Percentiles rank a stretch among this genome's conserved stretches.
These are phyloP conservation scores for Hypoxylon sp. DNA, from an alignment of 2,329 filamentous ascomycete species.

Conservation along the genomic window DNA sequence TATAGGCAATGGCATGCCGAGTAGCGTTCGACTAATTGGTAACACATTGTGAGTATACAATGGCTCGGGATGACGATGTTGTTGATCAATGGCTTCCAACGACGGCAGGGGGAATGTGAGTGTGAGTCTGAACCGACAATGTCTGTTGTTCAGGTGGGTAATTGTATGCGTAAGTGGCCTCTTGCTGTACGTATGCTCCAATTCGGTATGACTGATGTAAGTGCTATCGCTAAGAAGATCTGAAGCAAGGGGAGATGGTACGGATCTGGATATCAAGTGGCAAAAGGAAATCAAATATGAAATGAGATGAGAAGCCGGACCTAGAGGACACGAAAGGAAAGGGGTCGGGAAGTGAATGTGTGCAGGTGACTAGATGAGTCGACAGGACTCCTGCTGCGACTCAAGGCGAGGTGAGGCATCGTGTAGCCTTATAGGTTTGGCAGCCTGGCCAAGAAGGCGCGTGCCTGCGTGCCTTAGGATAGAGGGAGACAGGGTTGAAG, in stretches of 20 bases:
- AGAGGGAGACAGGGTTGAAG: conserved; percentile 34
- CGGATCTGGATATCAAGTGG: conserved; percentile 30
- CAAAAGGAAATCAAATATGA: conserved; percentile 41
- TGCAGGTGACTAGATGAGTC: conserved; percentile 48
- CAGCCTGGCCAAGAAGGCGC: conserved; percentile 52
- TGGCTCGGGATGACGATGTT: conserved; percentile 22
- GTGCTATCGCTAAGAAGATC: conserved; percentile 36
- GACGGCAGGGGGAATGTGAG: conserved; percentile 26
- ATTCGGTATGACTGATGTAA: conserved; percentile 29
- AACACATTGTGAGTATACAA: conserved; percentile 71
- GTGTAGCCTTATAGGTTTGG: conserved; percentile 66
- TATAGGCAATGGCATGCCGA: conserved; percentile 89
- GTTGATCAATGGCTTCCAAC: conserved; percentile 26
- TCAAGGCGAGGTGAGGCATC: conserved; percentile 58
- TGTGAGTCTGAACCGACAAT: conserved; percentile 27
- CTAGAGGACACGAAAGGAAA: conserved; percentile 46
- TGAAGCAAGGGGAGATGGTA: conserved; percentile 42
- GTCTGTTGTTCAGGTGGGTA: conserved; percentile 11
- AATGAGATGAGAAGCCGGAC: conserved; percentile 44
- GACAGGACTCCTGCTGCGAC: conserved; percentile 43
- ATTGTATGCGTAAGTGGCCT: conserved; percentile 13
- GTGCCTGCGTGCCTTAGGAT: conserved; percentile 33
- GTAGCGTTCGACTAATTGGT: conserved; percentile 86
- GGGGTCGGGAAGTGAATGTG: conserved; percentile 44
- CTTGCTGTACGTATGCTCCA: conserved; percentile 15